A percentile compares a stretch with the other conserved stretches of the same genome.
Evolutionary conservation across 2,329 filamentous ascomycete genomes (phyloP).

Genomic region (Ustulina deusta): DNA sequence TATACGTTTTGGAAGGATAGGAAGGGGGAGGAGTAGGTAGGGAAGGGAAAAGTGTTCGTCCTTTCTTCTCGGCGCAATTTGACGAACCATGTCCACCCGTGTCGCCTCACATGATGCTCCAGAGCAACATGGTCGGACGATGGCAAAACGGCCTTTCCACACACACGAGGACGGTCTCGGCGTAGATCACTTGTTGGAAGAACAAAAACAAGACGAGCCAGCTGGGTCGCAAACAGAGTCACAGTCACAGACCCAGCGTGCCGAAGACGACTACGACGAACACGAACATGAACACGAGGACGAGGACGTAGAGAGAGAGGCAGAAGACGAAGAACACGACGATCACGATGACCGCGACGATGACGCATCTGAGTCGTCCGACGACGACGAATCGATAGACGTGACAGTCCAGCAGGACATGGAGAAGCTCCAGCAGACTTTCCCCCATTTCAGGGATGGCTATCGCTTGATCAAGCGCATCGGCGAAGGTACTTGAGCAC

Average conservation of each 20-base stretch:
- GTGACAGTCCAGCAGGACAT: conserved; percentile 84
- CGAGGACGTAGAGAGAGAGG: conserved; percentile 52
- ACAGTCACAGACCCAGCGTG: conserved; percentile 46
- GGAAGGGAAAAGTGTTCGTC: conserved; percentile 1
- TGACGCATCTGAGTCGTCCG: conserved; percentile 61
- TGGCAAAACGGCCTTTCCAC: conserved; percentile 51
- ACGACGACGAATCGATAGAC: conserved; percentile 74
- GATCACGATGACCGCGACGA: conserved; percentile 57
- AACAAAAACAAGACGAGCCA: conserved; percentile 42
- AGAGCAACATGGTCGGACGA: conserved; percentile 42
- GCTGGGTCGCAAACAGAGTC: conserved; percentile 45
- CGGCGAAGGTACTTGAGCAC: conserved; percentile 77
- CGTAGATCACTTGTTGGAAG: conserved; percentile 10
- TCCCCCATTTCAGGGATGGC: conserved; percentile 83
- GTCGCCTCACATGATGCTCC: conserved; percentile 44
- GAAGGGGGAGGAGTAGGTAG: conserved; percentile 23
- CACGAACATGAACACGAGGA: conserved; percentile 45
- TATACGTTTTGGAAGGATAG: background rate
- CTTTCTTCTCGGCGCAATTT: background rate
- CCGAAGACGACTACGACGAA: conserved; percentile 50
- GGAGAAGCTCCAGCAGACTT: conserved; percentile 82
- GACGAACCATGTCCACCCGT: conserved; percentile 26
- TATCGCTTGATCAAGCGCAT: conserved; percentile 97
- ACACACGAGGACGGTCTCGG: conserved; percentile 52
- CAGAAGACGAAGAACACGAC: conserved; percentile 54